Evolutionary conservation across 257 asterid genomes (phyloP).

Genomic region (Phtheirospermum japonicum): DNA sequence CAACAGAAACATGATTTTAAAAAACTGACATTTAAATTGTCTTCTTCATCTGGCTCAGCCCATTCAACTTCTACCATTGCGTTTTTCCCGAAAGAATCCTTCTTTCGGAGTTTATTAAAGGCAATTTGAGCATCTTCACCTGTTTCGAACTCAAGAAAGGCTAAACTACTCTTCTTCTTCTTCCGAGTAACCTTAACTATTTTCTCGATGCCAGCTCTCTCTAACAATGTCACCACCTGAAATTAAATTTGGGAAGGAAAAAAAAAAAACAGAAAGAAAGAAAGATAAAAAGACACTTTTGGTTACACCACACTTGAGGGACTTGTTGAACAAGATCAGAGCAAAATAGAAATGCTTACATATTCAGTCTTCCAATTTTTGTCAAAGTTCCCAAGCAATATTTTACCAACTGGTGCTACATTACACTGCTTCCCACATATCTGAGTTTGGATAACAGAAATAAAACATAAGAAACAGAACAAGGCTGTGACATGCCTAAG

Average conservation of each 20-base stretch:
- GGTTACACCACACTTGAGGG: conserved; percentile 27
- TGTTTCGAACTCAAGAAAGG: conserved; percentile 69
- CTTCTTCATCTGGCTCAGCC: conserved; percentile 77
- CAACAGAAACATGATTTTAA: conserved; percentile 19
- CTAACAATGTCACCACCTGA: conserved; percentile 51
- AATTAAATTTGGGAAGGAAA: too few species aligned
- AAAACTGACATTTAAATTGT: conserved; percentile 56
- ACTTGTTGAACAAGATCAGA: conserved; percentile 17
- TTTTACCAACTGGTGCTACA: conserved; percentile 48
- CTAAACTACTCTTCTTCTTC: conserved; percentile 72
- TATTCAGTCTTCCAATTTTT: conserved; percentile 64
- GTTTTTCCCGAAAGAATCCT: conserved; percentile 40
- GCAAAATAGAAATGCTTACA: conserved; percentile 45
- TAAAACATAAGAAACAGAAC: conserved; percentile 28
- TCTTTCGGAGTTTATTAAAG: conserved; percentile 54
- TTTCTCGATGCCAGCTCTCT: conserved; percentile 56
- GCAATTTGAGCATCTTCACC: conserved; percentile 68
- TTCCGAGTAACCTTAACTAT: conserved; percentile 56
- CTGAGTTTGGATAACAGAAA: conserved; percentile 35
- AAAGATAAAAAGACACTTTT: conserved; percentile 19
- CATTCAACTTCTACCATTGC: conserved; percentile 53
- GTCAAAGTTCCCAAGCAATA: conserved; percentile 71
- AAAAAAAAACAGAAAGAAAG: neutral
- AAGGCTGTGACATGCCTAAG: neutral
- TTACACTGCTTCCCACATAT: conserved; percentile 65